A percentile compares a stretch with the other conserved stretches of the same genome.
Conservation (phyloP, 1,284 basidiomycete species). For the Phenoliferia sp. region DNA sequence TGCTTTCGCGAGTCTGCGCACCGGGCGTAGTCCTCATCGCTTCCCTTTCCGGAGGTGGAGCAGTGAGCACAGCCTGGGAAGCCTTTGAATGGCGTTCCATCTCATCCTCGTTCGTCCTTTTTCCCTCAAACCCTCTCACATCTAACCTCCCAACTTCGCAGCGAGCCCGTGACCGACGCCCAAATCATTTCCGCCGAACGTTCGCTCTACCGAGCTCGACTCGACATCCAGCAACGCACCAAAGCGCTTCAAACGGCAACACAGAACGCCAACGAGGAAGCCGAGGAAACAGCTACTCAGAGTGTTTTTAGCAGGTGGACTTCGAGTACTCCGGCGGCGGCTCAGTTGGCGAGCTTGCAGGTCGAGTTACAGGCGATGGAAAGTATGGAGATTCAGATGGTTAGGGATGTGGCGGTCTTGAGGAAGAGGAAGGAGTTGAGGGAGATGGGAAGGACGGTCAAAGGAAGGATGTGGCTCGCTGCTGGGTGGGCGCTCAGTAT, state of each 20-base stretch:
- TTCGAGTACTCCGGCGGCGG: constrained; percentile 22
- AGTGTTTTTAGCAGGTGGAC: constrained; percentile 29
- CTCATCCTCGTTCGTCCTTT: constrained; percentile 31
- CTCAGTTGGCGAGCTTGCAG: constrained; percentile 40
- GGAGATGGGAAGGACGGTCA: constrained; percentile 39
- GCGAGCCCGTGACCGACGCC: constrained; percentile 36
- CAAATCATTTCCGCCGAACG: constrained; percentile 36
- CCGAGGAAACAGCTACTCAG: constrained; percentile 14
- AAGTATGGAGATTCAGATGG: constrained; percentile 43
- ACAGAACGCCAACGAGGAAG: constrained; percentile 24
- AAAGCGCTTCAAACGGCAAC: constrained; percentile 21
- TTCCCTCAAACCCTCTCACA: background rate
- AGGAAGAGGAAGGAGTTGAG: constrained; percentile 38
- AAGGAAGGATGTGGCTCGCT: constrained; percentile 40
- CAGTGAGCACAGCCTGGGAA: constrained; percentile 45
- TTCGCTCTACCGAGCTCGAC: constrained; percentile 33
- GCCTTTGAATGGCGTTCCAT: constrained; percentile 42
- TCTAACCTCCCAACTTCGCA: background rate
- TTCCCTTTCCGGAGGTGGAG: constrained; percentile 44
- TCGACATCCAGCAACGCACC: constrained; percentile 32
- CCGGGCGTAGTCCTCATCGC: constrained; percentile 46
- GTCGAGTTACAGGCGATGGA: constrained; percentile 43
- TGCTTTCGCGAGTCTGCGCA: constrained; percentile 42
- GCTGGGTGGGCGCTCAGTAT: constrained; percentile 42
- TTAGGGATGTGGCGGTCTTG: constrained; percentile 40